phyloP scores from a whole-genome alignment of 129 eudicot genomes.

The Ambrosia trifida region DNA sequence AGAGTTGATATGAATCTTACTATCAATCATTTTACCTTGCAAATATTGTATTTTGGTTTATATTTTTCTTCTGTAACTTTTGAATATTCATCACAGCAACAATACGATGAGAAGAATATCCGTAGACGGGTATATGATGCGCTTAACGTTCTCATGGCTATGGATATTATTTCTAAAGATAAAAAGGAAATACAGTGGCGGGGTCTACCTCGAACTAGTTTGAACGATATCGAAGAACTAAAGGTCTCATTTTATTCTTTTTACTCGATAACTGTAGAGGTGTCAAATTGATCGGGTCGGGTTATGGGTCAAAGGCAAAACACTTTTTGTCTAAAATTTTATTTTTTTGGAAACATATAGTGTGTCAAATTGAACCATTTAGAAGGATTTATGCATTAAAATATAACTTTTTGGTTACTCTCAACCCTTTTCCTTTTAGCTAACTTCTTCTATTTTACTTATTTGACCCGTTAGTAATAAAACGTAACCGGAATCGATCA shows the following conservation, averaged over 20 bases:
- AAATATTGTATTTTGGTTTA: neutral
- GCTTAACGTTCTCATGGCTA: conserved; percentile 81
- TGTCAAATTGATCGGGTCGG: neutral
- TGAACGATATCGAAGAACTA: conserved; percentile 62
- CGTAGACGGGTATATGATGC: conserved; percentile 85
- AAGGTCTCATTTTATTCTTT: conserved; percentile 48
- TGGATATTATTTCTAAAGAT: conserved; percentile 79
- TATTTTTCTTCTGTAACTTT: neutral
- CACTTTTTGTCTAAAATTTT: neutral
- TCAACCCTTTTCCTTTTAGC: neutral
- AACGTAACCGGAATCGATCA: neutral
- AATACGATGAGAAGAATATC: conserved; percentile 75
- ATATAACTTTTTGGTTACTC: neutral
- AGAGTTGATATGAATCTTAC: neutral
- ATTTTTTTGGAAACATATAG: neutral
- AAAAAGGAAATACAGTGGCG: conserved; percentile 82
- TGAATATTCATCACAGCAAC: conserved; percentile 37
- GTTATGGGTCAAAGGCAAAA: neutral
- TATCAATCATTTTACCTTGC: neutral
- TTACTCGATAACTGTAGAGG: neutral
- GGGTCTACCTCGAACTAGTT: conserved; percentile 38
- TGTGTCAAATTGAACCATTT: neutral
- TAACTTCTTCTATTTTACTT: neutral
- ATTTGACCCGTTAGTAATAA: neutral
- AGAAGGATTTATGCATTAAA: neutral